Percentiles rank a stretch among this genome's conserved stretches.
Evolutionary conservation across 2,329 filamentous ascomycete species (phyloP).

Genomic region (Alternaria alternata): DNA sequence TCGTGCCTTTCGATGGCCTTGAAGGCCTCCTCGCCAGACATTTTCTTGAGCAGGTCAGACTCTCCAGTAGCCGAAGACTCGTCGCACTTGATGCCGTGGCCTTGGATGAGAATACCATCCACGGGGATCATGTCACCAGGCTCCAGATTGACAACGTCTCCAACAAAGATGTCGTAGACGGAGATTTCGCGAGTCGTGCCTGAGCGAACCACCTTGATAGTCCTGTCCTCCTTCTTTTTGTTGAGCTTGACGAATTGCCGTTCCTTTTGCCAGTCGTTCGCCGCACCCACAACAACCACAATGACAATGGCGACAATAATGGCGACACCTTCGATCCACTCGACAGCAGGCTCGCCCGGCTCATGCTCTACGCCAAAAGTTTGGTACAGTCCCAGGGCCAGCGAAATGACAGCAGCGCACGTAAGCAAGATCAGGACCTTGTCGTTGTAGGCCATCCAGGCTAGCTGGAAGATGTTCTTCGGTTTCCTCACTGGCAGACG

Average conservation of each 20-base stretch:
- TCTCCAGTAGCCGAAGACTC: slow-evolving; percentile 78
- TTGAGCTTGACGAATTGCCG: slow-evolving; percentile 82
- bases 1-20: slow-evolving; percentile 69
- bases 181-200: slow-evolving; percentile 72
- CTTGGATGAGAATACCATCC: slow-evolving; percentile 73
- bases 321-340: slow-evolving; percentile 84
- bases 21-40: slow-evolving; percentile 70
- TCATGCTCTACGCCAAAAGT: slow-evolving; percentile 67
- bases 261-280: slow-evolving; percentile 85
- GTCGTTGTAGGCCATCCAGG: slow-evolving; percentile 85
- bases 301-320: slow-evolving; percentile 80
- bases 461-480: slow-evolving; percentile 73
- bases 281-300: slow-evolving; percentile 78
- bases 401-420: slow-evolving; percentile 74
- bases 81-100: slow-evolving; percentile 73
- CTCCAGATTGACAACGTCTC: slow-evolving; percentile 74
- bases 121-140: slow-evolving; percentile 75
- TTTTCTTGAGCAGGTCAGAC: slow-evolving; percentile 76
- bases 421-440: slow-evolving; percentile 67
- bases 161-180: slow-evolving; percentile 72
- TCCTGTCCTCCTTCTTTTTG: slow-evolving; percentile 78
- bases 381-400: slow-evolving; percentile 78
- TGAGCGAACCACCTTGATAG: slow-evolving; percentile 78
- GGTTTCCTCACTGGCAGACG: slow-evolving; percentile 73
- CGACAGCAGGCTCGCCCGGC: slow-evolving; percentile 63